Evolutionary conservation across 2,329 filamentous ascomycete species (phyloP).

Genomic region (Claviceps digitariae): DNA sequence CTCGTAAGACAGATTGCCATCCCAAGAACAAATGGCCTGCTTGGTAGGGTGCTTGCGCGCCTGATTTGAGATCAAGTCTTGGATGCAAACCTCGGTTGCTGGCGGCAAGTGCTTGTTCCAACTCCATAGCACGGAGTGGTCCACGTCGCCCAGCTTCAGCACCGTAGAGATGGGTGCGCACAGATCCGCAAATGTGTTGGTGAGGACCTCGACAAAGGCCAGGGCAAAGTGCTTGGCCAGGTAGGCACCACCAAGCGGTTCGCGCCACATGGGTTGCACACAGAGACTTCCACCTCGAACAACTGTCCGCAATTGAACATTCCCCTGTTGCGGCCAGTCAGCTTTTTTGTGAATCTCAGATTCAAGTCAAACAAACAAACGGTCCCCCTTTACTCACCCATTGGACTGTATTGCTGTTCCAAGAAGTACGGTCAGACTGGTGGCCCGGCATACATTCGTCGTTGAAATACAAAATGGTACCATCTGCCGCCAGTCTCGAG

Average conservation of each 20-base stretch:
- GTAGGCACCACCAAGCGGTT: conserved; percentile 1
- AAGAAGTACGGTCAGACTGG: not conserved
- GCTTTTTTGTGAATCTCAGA: not conserved
- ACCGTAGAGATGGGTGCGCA: not conserved
- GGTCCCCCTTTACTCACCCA: not conserved
- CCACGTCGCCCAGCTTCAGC: not conserved
- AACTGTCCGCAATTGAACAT: not conserved
- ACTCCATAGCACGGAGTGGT: not conserved
- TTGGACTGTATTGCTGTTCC: not conserved
- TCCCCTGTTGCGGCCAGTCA: not conserved
- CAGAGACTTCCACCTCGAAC: not conserved
- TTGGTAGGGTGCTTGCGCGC: not conserved
- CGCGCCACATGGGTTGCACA: conserved; percentile 2
- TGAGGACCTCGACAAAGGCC: not conserved
- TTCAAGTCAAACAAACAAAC: not conserved
- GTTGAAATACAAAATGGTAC: not conserved
- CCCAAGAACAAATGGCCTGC: conserved; percentile 21
- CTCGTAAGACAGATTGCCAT: conserved; percentile 7
- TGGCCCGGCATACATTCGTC: not conserved
- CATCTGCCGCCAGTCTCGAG: not conserved
- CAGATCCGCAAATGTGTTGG: not conserved
- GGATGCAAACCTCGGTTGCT: not conserved
- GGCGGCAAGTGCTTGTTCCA: not conserved
- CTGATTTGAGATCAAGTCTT: not conserved
- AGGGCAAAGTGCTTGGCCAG: not conserved